Evolutionary conservation across 305 asterid species (phyloP), one percentile per base, ranked within the genome.

Genomic region (Fraxinus angustifolia): DNA sequence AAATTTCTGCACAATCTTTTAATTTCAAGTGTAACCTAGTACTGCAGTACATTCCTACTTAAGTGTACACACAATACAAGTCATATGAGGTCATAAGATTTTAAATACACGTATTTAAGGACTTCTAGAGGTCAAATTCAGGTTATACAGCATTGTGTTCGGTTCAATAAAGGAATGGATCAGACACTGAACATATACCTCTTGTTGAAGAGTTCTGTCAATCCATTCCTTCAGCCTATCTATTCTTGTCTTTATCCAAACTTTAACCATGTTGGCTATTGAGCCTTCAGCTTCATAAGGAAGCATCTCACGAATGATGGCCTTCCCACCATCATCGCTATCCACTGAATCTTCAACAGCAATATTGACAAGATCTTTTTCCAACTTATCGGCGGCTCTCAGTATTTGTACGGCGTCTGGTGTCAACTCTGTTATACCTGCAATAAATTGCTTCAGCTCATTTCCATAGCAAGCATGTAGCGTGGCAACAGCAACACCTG

Each of bases 271-370:
- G 86, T 91, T 92, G 78, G 94, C 94, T 31, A 95, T 92, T n/a
- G 88, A 94, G 79, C 94, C 91, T 88, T 95, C 97, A 83, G 98
- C 98, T 87, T 95, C 99, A 85, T 84, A 95, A 81, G 98, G 99
- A 74, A 97, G 97, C 99, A 95, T 95, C 91, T 95, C 99, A 36
- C 97, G 96, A 34, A 95, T 92, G 79, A 95, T 93, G 83, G 96
- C 97, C 89, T 95, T 95, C 77, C 99, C 98, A 45, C 99, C 99
- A 91, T 95, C 99, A 86, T 93, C 99, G 77, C 98, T 91, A 58
- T 95, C 98, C 81, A 95, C 99, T 31, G 98, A 91, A 88, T 95
- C 99, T 88, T 93, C 97, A 81, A 95, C 98, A 45, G 99, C 99
- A 85, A 90, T 91, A 83, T 87, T 95, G 80, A 95, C 98, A 72